These are phyloP conservation scores for Verticillium isaacii DNA, from an alignment of 2,329 filamentous ascomycete species.

Conservation along the genomic window DNA sequence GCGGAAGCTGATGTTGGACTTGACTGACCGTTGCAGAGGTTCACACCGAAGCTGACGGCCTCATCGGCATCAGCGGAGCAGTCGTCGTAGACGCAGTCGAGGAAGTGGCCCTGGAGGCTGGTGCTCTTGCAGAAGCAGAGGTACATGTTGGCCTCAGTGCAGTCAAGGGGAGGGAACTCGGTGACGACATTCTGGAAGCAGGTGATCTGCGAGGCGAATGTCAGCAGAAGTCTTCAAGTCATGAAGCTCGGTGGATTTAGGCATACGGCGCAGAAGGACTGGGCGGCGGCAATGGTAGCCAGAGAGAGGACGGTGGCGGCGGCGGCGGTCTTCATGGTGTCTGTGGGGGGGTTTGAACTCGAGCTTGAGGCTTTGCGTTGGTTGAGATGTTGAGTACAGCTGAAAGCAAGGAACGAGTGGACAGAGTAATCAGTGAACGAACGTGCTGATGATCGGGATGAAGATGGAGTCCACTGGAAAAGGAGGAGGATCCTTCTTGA, in stretches of 20 bases:
- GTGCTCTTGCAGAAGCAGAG: slow-evolving; percentile 23
- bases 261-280: slow-evolving; percentile 12
- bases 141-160: slow-evolving; percentile 24
- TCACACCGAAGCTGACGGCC: slow-evolving; percentile 17
- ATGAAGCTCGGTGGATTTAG: too few species aligned
- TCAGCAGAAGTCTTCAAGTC: not conserved
- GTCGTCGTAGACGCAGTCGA: slow-evolving; percentile 14
- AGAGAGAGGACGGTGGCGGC: slow-evolving; percentile 7
- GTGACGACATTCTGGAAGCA: slow-evolving; percentile 22
- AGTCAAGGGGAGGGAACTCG: slow-evolving; percentile 19
- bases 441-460: not conserved
- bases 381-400: not conserved
- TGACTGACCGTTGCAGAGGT: slow-evolving; percentile 24
- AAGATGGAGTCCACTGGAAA: not conserved
- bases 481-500: not conserved
- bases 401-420: not conserved
- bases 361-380: not conserved
- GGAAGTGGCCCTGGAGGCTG: slow-evolving; percentile 17
- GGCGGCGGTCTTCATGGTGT: not conserved
- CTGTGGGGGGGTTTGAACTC: not conserved
- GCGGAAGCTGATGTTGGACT: not conserved
- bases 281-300: slow-evolving; percentile 9
- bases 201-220: slow-evolving; percentile 5
- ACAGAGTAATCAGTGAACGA: not conserved
- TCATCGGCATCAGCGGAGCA: slow-evolving; percentile 9